Evolutionary conservation across 345 rosid species (phyloP).

Genomic region (Carallia pectinifolia): DNA sequence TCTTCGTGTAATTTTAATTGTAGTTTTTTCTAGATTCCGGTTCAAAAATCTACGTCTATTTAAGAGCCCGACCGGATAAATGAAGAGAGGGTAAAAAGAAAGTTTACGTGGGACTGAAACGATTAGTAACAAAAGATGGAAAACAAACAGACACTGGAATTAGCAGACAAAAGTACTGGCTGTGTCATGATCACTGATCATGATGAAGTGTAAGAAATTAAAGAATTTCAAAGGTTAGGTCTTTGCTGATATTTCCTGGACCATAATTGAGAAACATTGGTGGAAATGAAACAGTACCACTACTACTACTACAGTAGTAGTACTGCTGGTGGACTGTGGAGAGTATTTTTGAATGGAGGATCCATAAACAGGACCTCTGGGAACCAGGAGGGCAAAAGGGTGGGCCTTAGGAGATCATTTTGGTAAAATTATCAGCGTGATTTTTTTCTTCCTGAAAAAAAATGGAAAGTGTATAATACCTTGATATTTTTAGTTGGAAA

Average conservation of each 20-base stretch:
- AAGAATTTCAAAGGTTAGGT: conserved; percentile 27
- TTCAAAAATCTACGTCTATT: neutral
- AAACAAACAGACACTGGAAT: conserved; percentile 16
- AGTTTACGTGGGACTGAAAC: conserved; percentile 43
- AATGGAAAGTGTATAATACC: too few species aligned
- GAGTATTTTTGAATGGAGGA: conserved; percentile 19
- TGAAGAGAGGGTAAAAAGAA: conserved; percentile 25
- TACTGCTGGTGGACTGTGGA: too few species aligned
- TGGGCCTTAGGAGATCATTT: conserved; percentile 42
- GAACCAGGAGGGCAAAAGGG: conserved; percentile 24
- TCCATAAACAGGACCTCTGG: conserved; percentile 23
- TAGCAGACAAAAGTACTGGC: conserved; percentile 19
- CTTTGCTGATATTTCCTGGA: conserved; percentile 18
- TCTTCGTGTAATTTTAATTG: too few species aligned
- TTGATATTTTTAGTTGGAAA: too few species aligned
- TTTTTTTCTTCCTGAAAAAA: too few species aligned
- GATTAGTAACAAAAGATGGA: conserved; percentile 21
- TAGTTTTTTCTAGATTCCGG: too few species aligned
- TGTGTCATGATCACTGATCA: neutral
- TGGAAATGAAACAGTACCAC: conserved; percentile 4
- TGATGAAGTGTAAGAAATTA: conserved; percentile 20
- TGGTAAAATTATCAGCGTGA: conserved; percentile 18
- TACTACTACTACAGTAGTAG: too few species aligned
- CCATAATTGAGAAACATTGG: conserved; percentile 8
- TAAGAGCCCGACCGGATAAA: conserved; percentile 21